Conservation (phyloP, 2,329 filamentous ascomycete species). For the Elsinoe ampelina region DNA sequence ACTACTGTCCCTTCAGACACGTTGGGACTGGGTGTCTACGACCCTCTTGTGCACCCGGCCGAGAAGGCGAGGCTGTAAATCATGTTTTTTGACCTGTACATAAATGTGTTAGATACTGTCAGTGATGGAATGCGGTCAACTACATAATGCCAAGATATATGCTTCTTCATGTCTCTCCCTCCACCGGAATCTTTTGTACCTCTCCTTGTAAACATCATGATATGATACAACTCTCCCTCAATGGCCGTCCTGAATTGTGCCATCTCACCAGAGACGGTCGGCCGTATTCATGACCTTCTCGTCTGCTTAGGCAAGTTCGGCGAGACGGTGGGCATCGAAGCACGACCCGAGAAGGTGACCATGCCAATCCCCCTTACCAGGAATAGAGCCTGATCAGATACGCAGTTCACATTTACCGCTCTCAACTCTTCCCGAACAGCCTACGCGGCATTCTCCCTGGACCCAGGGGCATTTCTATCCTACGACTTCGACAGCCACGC, state of each 20-base stretch:
- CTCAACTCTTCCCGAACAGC: constrained; percentile 74
- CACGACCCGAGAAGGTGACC: constrained; percentile 55
- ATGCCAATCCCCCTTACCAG: constrained; percentile 3
- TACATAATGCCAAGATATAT: constrained; percentile 10
- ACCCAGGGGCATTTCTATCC: constrained; percentile 55
- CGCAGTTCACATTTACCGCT: constrained; percentile 61
- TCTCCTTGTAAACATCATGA: background rate
- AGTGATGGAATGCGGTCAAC: background rate
- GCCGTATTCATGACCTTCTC: constrained; percentile 61
- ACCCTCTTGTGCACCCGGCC: constrained; percentile 38
- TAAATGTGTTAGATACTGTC: constrained; percentile 7
- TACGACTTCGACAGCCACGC: constrained; percentile 49
- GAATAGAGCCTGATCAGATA: constrained; percentile 1
- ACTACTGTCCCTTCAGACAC: constrained; percentile 53
- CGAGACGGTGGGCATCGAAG: constrained; percentile 68
- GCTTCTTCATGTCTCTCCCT: background rate
- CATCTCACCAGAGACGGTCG: constrained; percentile 62
- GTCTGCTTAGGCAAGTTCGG: constrained; percentile 70
- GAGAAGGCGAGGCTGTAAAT: constrained; percentile 32
- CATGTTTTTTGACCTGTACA: background rate
- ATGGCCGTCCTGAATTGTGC: constrained; percentile 57
- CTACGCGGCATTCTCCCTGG: constrained; percentile 63
- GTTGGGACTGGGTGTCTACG: constrained; percentile 48
- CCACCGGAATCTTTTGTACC: background rate
- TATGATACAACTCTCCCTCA: background rate